Percentiles rank a stretch among this genome's conserved stretches.
Conservation (phyloP, 2,329 filamentous ascomycete species). For the Scleromitrula shiraiana region DNA sequence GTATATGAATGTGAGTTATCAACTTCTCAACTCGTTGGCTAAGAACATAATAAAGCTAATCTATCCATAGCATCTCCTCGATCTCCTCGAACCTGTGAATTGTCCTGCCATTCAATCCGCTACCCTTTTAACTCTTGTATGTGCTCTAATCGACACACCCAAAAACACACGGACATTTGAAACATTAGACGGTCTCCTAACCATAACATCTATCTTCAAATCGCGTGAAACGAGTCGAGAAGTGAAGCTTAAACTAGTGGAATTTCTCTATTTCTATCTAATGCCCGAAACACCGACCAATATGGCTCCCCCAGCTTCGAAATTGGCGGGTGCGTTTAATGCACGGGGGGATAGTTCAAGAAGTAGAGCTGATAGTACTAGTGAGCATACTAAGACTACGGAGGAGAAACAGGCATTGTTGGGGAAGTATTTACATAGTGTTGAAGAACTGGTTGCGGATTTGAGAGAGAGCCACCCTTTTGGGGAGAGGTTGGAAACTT, state of each 20-base stretch:
- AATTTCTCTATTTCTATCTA: constrained; percentile 97
- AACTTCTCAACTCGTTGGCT: not conserved
- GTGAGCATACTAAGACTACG: constrained; percentile 43
- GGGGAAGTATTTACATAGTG: constrained; percentile 50
- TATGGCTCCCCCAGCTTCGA: no score
- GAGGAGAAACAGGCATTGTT: constrained; percentile 61
- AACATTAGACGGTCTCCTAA: constrained; percentile 80
- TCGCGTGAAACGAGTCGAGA: constrained; percentile 75
- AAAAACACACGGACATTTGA: constrained; percentile 89
- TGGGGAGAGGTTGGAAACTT: constrained; percentile 46
- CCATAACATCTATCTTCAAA: constrained; percentile 89
- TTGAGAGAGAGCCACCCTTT: constrained; percentile 72
- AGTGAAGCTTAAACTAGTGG: constrained; percentile 91
- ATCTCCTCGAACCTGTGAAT: constrained; percentile 87
- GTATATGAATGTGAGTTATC: constrained; percentile 76
- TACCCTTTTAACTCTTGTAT: constrained; percentile 82
- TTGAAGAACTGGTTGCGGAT: constrained; percentile 62
- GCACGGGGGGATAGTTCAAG: constrained; percentile 29
- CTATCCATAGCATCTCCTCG: constrained; percentile 64
- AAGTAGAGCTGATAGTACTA: constrained; percentile 30
- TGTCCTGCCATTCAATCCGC: constrained; percentile 87
- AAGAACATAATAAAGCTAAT: not conserved
- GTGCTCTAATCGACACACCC: constrained; percentile 77
- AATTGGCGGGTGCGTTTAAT: constrained; percentile 52
- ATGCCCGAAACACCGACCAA: constrained; percentile 76